Evolutionary conservation across 2,329 filamentous ascomycete species (phyloP).

Genomic region (Cladosporium sp.): DNA sequence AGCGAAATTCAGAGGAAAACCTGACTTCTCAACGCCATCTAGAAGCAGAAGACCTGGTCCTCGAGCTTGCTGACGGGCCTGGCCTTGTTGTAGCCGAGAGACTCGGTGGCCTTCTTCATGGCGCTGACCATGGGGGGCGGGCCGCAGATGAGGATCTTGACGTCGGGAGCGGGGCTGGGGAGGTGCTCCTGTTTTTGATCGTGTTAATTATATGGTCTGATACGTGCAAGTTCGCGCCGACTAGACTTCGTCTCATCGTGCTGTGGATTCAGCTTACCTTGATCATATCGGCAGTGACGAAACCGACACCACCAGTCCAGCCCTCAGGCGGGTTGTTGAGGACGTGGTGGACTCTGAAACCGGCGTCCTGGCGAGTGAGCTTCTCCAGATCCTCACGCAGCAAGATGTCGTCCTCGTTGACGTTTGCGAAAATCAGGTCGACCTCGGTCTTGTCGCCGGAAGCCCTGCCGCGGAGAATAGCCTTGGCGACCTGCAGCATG

Average conservation of each 20-base stretch:
- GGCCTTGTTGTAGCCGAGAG: constrained; percentile 87
- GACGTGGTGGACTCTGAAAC: constrained; percentile 89
- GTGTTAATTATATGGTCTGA: too few species aligned
- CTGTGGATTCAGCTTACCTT: too few species aligned
- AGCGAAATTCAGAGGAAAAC: too few species aligned
- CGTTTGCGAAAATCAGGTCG: constrained; percentile 95
- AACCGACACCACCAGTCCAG: constrained; percentile 91
- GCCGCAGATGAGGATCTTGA: constrained; percentile 93
- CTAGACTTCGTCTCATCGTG: too few species aligned
- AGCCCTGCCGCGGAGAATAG: constrained; percentile 55
- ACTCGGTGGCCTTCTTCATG: constrained; percentile 92
- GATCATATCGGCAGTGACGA: constrained; percentile 94
- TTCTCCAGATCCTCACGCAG: constrained; percentile 87
- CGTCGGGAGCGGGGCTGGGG: constrained; percentile 75
- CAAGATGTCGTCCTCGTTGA: constrained; percentile 87
- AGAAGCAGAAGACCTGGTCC: constrained; percentile 97
- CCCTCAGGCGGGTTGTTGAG: constrained; percentile 90
- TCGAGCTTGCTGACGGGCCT: constrained; percentile 94
- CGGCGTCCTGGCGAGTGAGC: constrained; percentile 69
- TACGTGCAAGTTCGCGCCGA: too few species aligned
- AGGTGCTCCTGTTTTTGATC: constrained; percentile 60
- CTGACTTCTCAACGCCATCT: constrained; percentile 14
- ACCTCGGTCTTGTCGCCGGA: constrained; percentile 73
- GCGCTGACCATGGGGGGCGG: constrained; percentile 95
- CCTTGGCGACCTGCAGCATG: constrained; percentile 94